phyloP scores from a whole-genome alignment of 2,329 filamentous ascomycete genomes.

The Trichothecium roseum region DNA sequence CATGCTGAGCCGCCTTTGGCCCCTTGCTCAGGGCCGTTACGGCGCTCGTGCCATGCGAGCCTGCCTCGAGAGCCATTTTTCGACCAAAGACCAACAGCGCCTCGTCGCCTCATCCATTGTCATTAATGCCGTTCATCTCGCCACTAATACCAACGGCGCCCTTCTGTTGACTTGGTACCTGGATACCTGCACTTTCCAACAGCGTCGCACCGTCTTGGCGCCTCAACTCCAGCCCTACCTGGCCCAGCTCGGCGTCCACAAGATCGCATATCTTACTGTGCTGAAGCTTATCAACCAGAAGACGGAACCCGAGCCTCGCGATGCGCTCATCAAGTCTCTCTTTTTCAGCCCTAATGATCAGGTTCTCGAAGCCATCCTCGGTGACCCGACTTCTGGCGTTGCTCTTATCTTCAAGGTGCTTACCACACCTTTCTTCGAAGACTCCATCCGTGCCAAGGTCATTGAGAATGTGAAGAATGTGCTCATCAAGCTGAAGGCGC shows the following conservation, averaged over 20 bases:
- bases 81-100: conserved; percentile 89
- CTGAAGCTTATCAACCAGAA: conserved; percentile 98
- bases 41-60: conserved; percentile 94
- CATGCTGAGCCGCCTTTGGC: conserved; percentile 91
- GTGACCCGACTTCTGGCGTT: conserved; percentile 83
- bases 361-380: conserved; percentile 79
- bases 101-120: conserved; percentile 91
- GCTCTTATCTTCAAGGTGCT: conserved; percentile 98
- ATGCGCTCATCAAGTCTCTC: conserved; percentile 78
- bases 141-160: conserved; percentile 92
- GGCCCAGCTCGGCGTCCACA: conserved; percentile 94
- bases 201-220: conserved; percentile 80
- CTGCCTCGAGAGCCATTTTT: conserved; percentile 90
- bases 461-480: conserved; percentile 88
- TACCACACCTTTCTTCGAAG: conserved; percentile 94
- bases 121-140: conserved; percentile 91
- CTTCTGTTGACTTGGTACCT: conserved; percentile 94
- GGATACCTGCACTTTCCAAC: conserved; percentile 93
- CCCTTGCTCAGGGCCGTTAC: conserved; percentile 84
- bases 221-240: conserved; percentile 87
- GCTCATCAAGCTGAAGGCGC: conserved; percentile 79
- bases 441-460: conserved; percentile 76
- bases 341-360: conserved; percentile 88
- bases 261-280: conserved; percentile 94
- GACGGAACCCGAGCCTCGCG: conserved; percentile 82